phyloP scores from a whole-genome alignment of 495 filamentous ascomycete genomes.

The Cryomyces minteri region DNA sequence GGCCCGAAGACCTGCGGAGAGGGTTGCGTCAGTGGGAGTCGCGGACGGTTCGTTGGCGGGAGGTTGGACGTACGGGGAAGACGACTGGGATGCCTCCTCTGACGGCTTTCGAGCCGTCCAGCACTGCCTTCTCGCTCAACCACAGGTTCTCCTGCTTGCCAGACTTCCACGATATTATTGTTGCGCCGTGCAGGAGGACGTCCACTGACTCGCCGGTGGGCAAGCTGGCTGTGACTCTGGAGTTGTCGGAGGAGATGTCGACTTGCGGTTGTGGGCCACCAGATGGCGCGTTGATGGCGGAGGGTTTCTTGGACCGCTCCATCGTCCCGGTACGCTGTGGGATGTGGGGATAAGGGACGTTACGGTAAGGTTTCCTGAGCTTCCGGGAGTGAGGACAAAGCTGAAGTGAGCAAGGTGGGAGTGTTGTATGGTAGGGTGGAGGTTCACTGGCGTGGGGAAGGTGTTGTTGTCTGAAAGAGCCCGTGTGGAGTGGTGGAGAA shows the following conservation, averaged over 20 bases:
- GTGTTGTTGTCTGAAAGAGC: no score
- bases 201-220: constrained; percentile 74
- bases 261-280: constrained; percentile 49
- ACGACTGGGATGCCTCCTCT: constrained; percentile 80
- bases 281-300: constrained; percentile 45
- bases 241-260: constrained; percentile 44
- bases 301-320: constrained; percentile 32
- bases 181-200: constrained; percentile 79
- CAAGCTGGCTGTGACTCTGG: constrained; percentile 48
- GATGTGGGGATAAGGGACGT: no score
- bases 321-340: no score
- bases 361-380: no score
- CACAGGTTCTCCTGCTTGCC: constrained; percentile 68
- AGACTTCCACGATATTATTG: constrained; percentile 82
- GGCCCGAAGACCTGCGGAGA: constrained; percentile 68
- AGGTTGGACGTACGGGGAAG: constrained; percentile 56
- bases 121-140: constrained; percentile 53
- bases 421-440: no score
- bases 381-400: no score
- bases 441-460: no score
- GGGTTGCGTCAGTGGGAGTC: constrained; percentile 1
- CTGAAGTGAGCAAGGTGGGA: no score
- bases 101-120: constrained; percentile 49
- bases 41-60: neutral
- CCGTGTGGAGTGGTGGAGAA: no score